Percentiles rank a stretch among this genome's conserved stretches.
These are phyloP conservation scores for Neurospora sp. DNA, from an alignment of 495 filamentous ascomycete genomes.

Conservation along the genomic window DNA sequence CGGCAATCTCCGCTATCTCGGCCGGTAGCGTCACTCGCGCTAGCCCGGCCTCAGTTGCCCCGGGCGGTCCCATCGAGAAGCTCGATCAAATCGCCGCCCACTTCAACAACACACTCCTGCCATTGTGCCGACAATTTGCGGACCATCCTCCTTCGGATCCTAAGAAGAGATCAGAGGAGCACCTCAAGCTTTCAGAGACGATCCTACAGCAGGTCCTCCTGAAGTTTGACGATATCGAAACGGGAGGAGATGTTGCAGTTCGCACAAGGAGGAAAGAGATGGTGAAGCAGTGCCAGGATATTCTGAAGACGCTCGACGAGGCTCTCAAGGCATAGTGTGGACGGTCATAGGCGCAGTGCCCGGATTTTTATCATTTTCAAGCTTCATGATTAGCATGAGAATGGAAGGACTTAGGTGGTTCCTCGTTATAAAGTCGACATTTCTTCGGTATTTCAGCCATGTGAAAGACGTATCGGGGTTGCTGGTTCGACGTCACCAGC, in stretches of 20 bases:
- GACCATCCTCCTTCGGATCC: conserved; percentile 55
- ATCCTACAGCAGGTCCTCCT: conserved; percentile 74
- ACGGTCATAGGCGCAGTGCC: neutral
- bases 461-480: neutral
- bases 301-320: conserved; percentile 54
- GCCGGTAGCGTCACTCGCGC: conserved; percentile 7
- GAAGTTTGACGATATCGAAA: conserved; percentile 78
- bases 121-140: conserved; percentile 55
- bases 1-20: conserved; percentile 3
- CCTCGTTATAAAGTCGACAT: neutral
- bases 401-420: neutral
- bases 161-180: conserved; percentile 63
- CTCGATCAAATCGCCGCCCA: conserved; percentile 57
- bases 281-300: conserved; percentile 61
- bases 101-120: conserved; percentile 56
- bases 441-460: neutral
- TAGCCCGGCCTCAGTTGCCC: conserved; percentile 20
- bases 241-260: conserved; percentile 52
- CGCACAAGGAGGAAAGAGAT: conserved; percentile 61
- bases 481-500: neutral
- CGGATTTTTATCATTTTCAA: neutral
- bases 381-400: neutral
- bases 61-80: conserved; percentile 52
- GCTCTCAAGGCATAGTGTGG: conserved; percentile 5
- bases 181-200: conserved; percentile 72